A percentile compares a stretch with the other conserved stretches of the same genome.
These are phyloP conservation scores for Arachis monticola DNA, from an alignment of 331 rosid genomes.

Conservation along the genomic window DNA sequence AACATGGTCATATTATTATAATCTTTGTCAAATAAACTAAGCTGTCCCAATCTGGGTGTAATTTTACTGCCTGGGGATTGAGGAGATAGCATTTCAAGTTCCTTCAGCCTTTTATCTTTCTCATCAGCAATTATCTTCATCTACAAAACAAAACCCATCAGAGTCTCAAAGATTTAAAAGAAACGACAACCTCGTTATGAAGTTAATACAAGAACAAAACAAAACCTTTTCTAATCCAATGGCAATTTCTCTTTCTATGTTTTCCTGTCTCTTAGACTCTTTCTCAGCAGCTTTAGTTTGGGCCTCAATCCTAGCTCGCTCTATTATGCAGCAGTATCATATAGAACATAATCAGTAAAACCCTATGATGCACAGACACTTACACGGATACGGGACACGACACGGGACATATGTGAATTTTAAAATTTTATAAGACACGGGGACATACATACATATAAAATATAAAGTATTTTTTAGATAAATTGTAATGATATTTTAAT, in stretches of 20 bases:
- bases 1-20: slow-evolving; percentile 42
- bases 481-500: too few relatives aligned
- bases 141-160: slow-evolving; percentile 36
- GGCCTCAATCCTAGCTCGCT: slow-evolving; percentile 60
- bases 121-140: slow-evolving; percentile 53
- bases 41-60: slow-evolving; percentile 37
- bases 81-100: too few relatives aligned
- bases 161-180: not conserved
- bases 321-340: slow-evolving; percentile 34
- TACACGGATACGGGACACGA: too few relatives aligned
- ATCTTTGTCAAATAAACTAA: slow-evolving; percentile 64
- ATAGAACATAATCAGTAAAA: not conserved
- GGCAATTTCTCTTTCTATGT: slow-evolving; percentile 62
- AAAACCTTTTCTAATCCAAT: slow-evolving; percentile 53
- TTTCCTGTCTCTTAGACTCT: slow-evolving; percentile 47
- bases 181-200: too few relatives aligned
- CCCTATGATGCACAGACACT: too few relatives aligned
- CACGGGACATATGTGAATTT: too few relatives aligned
- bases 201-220: not conserved
- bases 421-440: too few relatives aligned
- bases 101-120: slow-evolving; percentile 45
- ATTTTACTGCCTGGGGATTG: too few relatives aligned
- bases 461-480: too few relatives aligned
- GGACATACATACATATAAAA: too few relatives aligned
- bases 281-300: slow-evolving; percentile 50